Base-by-base conservation (phyloP, 139 green algal genomes). In the Chloropicon primus region DNA sequence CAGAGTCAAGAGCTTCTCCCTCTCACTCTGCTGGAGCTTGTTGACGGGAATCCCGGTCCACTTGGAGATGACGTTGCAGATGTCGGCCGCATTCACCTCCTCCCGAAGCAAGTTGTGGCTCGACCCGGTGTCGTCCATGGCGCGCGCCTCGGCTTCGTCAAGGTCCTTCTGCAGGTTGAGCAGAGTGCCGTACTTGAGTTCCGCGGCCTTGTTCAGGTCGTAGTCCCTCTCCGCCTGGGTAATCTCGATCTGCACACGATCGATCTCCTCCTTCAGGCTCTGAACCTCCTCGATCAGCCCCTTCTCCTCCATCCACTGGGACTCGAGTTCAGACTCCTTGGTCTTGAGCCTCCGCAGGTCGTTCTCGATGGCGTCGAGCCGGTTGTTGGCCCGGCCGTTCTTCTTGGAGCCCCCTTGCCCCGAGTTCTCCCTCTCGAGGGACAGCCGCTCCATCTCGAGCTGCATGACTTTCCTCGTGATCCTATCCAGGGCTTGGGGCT, bases 171-270 rank as follows among this genome's bases (percentile, higher is more conserved):
- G 92, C 76, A 99, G 90, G 21, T 86, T 81, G 76, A 95, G 88
- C 62, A 98, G 88, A 5, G 89, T 96, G 27, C 95, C 95, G 80
- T 99, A 99, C 88, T 99, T 99, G 79, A 99, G 88, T 88, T 98
- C 94, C 2, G 94, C 94, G 1, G 94, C 94, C 25, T 85, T 79
- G 82, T 91, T 97, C 5, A 98, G 86, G 83, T 98, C 93, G 84
- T 98, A 98, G 80, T 97, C 92, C 2, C 94, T 81, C 88, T 97
- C 94, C 25, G 94, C 93, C 26, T 91, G 79, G 75, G 84, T 41
- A 26, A 94, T 81, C 75, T 87, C 86, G 2, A 91, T 82, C 77
- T 94, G 94, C 22, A 98, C 91, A 2, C 93, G 84, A 79, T 97
- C 93, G 22, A 97, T 94, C 86, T 99, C 94, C 80, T 94, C 94